phyloP scores from a whole-genome alignment of 805 yeast species.

The Lipomyces japonicus region DNA sequence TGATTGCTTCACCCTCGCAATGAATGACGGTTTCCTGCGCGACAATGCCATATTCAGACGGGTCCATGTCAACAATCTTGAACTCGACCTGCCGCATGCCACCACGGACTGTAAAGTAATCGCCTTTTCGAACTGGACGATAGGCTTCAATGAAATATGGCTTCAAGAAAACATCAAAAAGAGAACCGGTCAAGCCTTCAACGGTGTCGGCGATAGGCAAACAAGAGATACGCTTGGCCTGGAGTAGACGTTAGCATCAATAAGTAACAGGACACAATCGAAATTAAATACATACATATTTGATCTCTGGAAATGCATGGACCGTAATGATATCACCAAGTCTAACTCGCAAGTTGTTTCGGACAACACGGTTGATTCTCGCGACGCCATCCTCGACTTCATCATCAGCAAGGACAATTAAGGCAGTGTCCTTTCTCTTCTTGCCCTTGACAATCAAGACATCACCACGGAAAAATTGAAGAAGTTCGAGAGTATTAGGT shows the following conservation, averaged over 20 bases:
- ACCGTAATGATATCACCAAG: slow-evolving; percentile 88
- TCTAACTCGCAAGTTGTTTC: slow-evolving; percentile 91
- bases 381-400: slow-evolving; percentile 95
- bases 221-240: slow-evolving; percentile 86
- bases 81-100: slow-evolving; percentile 99
- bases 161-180: slow-evolving; percentile 92
- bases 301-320: slow-evolving; percentile 97
- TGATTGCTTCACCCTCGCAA: slow-evolving; percentile 98
- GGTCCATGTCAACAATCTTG: slow-evolving; percentile 97
- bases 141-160: slow-evolving; percentile 99
- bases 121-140: slow-evolving; percentile 97
- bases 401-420: slow-evolving; percentile 93
- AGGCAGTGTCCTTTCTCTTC: slow-evolving; percentile 95
- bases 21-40: slow-evolving; percentile 98
- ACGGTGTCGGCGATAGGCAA: slow-evolving; percentile 97
- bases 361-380: slow-evolving; percentile 89
- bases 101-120: slow-evolving; percentile 92
- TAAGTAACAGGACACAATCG: background rate
- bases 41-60: slow-evolving; percentile 94
- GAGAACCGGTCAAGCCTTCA: slow-evolving; percentile 94
- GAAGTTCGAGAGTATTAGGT: slow-evolving; percentile 88
- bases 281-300: slow-evolving; percentile 47
- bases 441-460: slow-evolving; percentile 96
- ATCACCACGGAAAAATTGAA: slow-evolving; percentile 96
- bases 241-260: background rate